Evolutionary conservation across 106 monocot genomes (phyloP), one percentile per base, ranked within the genome.

Genomic region (Allium sativum): DNA sequence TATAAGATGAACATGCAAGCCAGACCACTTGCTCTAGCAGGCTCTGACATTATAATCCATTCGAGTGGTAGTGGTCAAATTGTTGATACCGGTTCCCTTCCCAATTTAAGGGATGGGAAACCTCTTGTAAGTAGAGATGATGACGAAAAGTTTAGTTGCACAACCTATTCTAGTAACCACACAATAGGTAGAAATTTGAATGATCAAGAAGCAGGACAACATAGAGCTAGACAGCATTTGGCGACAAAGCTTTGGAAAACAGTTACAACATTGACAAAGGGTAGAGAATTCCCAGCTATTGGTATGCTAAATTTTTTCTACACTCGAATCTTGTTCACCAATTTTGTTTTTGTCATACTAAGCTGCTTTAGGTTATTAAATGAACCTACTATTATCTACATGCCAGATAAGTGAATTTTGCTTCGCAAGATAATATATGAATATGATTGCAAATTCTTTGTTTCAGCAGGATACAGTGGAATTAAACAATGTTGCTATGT

Each of bases 61-160:
- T 68, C 77, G 53, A 79, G 68, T 59, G 60, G 74, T 48, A 51
- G 74, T 18, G 55, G 70, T 22, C 45, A 40, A 45, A 61, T 43
- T 57, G 45, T 66, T 42, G 8, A 10, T 10, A 61, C 17, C 62
- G 65, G 56, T 53, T 72, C 81, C 54, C 79, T 63, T 43, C 73
- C 70, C 51, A 56, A 62, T 16, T 62, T 11, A 46, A 45, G 40
- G 61, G 59, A 69, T 61, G 44, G 50, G 60, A 59, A 74, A 55
- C 71, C 47, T 53, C 10, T 58, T 84, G 77, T 80, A 78, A 56
- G 77, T 75, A 82, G 68, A 78, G 79, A 88, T 82, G 80, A 85
- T 73, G 88, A 88, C 55, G 88, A 79, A 75, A 88, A 79, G 47
- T 78, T 71, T 74, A 85, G 82, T 58, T 64, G 81, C 56, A 81